These are phyloP conservation scores for Pseudonitzschia multiseries DNA, from an alignment of 108 stramenopile species.

Conservation along the genomic window DNA sequence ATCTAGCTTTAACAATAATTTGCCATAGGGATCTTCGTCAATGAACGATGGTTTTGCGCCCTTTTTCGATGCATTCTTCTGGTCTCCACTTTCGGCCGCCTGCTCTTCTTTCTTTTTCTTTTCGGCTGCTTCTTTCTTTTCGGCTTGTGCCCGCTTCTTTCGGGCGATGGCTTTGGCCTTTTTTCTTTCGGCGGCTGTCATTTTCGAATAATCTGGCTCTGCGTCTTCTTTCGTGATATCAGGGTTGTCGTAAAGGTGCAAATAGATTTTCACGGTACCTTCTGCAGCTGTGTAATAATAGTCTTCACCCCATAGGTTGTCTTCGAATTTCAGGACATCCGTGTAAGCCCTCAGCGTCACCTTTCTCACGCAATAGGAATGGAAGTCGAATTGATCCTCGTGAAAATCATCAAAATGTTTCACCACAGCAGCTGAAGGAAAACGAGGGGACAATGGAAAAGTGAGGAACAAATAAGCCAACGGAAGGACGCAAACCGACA, in stretches of 20 bases:
- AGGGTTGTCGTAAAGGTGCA: conserved; percentile 76
- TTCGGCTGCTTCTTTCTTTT: conserved; percentile 55
- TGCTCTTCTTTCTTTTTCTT: conserved; percentile 34
- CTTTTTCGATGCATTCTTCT: conserved; percentile 51
- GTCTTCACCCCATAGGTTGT: conserved; percentile 78
- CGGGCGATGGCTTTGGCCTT: conserved; percentile 82
- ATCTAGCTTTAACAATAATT: conserved; percentile 74
- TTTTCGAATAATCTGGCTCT: conserved; percentile 81
- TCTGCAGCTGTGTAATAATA: conserved; percentile 78
- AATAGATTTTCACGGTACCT: conserved; percentile 74
- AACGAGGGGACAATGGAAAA: conserved; percentile 11
- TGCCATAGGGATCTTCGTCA: conserved; percentile 90
- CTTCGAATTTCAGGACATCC: conserved; percentile 86
- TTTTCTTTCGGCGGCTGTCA: conserved; percentile 84
- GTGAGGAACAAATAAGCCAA: neutral
- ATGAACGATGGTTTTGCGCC: conserved; percentile 45
- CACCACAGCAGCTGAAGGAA: conserved; percentile 70
- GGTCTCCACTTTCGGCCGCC: conserved; percentile 48
- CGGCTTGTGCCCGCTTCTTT: conserved; percentile 73
- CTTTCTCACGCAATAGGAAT: conserved; percentile 96
- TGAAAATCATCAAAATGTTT: conserved; percentile 96
- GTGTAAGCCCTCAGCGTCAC: conserved; percentile 94
- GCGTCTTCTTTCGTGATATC: conserved; percentile 40
- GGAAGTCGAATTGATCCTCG: conserved; percentile 99
- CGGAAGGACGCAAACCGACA: too few species aligned